Conservation (phyloP, 768 basidiomycete genomes). For the Pholiota molesta region DNA sequence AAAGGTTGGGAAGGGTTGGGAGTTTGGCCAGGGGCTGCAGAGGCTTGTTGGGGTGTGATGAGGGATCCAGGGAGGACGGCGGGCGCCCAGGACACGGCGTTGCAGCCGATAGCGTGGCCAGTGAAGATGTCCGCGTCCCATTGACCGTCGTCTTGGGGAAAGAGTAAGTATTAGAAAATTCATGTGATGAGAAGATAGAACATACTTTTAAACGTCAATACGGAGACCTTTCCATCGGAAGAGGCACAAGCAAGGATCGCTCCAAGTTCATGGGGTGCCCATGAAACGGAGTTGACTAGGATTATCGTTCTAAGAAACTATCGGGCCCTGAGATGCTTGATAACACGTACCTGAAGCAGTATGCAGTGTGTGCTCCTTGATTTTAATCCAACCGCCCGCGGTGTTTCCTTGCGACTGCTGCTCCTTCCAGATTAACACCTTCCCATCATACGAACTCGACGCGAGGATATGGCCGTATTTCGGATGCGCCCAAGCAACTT, state of each 20-base stretch:
- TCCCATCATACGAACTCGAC: conserved; percentile 98
- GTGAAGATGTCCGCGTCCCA: conserved; percentile 96
- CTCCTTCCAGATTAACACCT: conserved; percentile 98
- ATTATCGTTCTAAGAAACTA: background rate
- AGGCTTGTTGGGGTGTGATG: conserved; percentile 65
- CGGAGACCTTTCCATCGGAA: conserved; percentile 95
- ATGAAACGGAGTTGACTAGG: conserved; percentile 95
- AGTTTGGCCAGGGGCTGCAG: conserved; percentile 49
- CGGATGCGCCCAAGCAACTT: conserved; percentile 97
- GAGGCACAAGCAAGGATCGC: conserved; percentile 97
- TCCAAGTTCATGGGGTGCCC: conserved; percentile 99
- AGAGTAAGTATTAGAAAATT: background rate
- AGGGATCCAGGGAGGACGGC: conserved; percentile 86
- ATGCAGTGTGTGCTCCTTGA: conserved; percentile 95
- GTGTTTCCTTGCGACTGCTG: conserved; percentile 60
- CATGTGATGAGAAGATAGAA: conserved; percentile 11
- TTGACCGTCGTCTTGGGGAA: conserved; percentile 83
- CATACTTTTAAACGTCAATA: conserved; percentile 94
- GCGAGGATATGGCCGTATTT: conserved; percentile 97
- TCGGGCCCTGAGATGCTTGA: background rate
- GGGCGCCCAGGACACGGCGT: conserved; percentile 97
- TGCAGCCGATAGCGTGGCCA: conserved; percentile 95
- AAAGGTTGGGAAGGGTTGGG: conserved; percentile 40
- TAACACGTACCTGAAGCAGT: conserved; percentile 76
- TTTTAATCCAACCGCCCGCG: conserved; percentile 81